Conservation (phyloP, 164 flowering plant species). For the Nelumbo lutea region DNA sequence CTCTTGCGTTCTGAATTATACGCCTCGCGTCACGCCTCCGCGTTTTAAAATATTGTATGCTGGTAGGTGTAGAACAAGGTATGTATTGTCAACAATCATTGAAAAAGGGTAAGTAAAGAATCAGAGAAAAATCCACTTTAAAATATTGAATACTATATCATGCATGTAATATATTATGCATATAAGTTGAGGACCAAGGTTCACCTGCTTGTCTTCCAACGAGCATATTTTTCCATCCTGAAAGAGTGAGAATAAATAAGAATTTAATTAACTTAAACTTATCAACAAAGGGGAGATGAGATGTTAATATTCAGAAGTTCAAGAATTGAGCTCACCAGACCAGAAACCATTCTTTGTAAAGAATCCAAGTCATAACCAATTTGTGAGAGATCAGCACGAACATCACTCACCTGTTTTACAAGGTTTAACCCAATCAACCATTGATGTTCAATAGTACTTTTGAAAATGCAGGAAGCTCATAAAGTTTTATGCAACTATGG, state of each 20-base stretch:
- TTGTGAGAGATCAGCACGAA: slow-evolving; percentile 41
- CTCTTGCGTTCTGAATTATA: too few relatives aligned
- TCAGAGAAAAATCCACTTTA: too few relatives aligned
- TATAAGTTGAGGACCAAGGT: not conserved
- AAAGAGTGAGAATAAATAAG: slow-evolving; percentile 7
- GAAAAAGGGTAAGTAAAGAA: too few relatives aligned
- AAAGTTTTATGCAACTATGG: too few relatives aligned
- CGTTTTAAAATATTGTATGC: too few relatives aligned
- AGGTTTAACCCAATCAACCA: not conserved
- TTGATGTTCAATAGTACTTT: not conserved
- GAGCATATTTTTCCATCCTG: slow-evolving; percentile 69
- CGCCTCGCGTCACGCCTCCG: too few relatives aligned
- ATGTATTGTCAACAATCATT: not conserved
- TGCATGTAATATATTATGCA: too few relatives aligned
- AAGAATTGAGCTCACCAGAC: slow-evolving; percentile 46
- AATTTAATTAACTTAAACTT: not conserved
- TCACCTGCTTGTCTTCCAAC: slow-evolving; percentile 73
- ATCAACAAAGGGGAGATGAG: too few relatives aligned
- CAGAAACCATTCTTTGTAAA: slow-evolving; percentile 45
- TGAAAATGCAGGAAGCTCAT: not conserved
- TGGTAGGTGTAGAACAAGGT: too few relatives aligned
- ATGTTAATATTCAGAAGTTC: too few relatives aligned
- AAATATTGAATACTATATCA: too few relatives aligned
- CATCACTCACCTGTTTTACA: slow-evolving; percentile 55
- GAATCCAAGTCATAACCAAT: slow-evolving; percentile 43